These are phyloP conservation scores for Cystoderma amianthinum DNA, from an alignment of 768 basidiomycete genomes.

Conservation along the genomic window DNA sequence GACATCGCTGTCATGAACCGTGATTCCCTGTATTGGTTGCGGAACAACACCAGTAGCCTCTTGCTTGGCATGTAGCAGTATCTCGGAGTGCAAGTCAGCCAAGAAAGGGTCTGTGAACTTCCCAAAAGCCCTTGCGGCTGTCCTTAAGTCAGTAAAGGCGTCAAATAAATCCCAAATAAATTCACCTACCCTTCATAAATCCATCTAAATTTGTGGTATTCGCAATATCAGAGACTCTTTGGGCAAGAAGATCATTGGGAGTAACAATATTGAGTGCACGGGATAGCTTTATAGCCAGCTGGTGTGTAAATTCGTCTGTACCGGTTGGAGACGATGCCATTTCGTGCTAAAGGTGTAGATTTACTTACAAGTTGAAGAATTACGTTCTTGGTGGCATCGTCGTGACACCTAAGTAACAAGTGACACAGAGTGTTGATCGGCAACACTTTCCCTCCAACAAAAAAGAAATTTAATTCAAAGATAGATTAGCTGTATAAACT, in stretches of 20 bases:
- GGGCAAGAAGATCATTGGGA: slow-evolving; percentile 78
- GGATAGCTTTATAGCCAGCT: slow-evolving; percentile 74
- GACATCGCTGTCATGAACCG: slow-evolving; percentile 73
- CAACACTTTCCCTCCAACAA: no score
- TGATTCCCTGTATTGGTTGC: slow-evolving; percentile 69
- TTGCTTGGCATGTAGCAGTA: slow-evolving; percentile 65
- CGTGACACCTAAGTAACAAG: no score
- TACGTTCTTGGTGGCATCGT: no score
- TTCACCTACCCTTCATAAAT: slow-evolving; percentile 57
- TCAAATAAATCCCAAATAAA: slow-evolving; percentile 1
- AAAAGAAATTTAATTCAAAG: no score
- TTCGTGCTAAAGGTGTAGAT: no score
- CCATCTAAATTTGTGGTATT: slow-evolving; percentile 55
- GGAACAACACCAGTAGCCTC: slow-evolving; percentile 45
- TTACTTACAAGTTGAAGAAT: no score
- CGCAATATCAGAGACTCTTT: slow-evolving; percentile 75
- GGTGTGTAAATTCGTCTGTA: slow-evolving; percentile 49
- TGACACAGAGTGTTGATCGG: no score
- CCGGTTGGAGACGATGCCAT: slow-evolving; percentile 18
- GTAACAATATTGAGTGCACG: slow-evolving; percentile 73
- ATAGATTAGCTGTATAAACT: no score
- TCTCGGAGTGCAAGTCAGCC: slow-evolving; percentile 72
- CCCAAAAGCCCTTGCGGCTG: slow-evolving; percentile 78
- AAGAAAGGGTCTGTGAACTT: slow-evolving; percentile 80
- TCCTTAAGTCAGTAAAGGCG: slow-evolving; percentile 1